These are phyloP conservation scores for Zasmidium citrigriseum DNA, from an alignment of 2,329 filamentous ascomycete genomes.

Conservation along the genomic window DNA sequence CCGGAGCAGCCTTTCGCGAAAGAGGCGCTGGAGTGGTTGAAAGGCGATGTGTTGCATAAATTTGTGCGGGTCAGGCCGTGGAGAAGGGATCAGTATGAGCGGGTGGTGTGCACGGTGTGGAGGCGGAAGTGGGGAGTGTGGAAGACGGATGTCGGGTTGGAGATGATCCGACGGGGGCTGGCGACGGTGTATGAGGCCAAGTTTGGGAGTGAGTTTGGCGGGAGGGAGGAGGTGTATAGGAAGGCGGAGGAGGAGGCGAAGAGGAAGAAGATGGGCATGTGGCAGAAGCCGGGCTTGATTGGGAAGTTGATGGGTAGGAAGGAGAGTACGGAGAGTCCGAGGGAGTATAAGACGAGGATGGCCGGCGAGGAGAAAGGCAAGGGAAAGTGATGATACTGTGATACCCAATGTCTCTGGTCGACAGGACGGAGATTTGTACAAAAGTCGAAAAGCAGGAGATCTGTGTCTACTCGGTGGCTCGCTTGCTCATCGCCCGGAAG, in stretches of 20 bases:
- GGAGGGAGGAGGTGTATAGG: constrained; percentile 62
- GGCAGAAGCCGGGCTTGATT: constrained; percentile 53
- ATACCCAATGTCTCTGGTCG: neutral
- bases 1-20: constrained; percentile 80
- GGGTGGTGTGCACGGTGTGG: constrained; percentile 83
- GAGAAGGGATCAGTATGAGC: constrained; percentile 86
- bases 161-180: constrained; percentile 82
- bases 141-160: constrained; percentile 78
- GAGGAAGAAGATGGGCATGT: constrained; percentile 58
- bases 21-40: constrained; percentile 83
- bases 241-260: constrained; percentile 57
- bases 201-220: constrained; percentile 83
- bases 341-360: constrained; percentile 76
- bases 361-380: constrained; percentile 43
- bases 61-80: constrained; percentile 82
- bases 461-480: too few relatives aligned
- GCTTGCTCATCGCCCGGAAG: neutral
- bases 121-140: constrained; percentile 47
- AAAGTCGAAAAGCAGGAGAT: too few relatives aligned
- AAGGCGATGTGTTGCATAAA: constrained; percentile 66
- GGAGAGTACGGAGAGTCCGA: constrained; percentile 73
- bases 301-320: constrained; percentile 51
- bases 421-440: neutral
- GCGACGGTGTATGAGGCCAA: constrained; percentile 96
- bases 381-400: constrained; percentile 21